Percentiles rank a stretch among this genome's conserved stretches.
Evolutionary conservation across 805 yeast species (phyloP).

Genomic region (Ogataea haglerorum): DNA sequence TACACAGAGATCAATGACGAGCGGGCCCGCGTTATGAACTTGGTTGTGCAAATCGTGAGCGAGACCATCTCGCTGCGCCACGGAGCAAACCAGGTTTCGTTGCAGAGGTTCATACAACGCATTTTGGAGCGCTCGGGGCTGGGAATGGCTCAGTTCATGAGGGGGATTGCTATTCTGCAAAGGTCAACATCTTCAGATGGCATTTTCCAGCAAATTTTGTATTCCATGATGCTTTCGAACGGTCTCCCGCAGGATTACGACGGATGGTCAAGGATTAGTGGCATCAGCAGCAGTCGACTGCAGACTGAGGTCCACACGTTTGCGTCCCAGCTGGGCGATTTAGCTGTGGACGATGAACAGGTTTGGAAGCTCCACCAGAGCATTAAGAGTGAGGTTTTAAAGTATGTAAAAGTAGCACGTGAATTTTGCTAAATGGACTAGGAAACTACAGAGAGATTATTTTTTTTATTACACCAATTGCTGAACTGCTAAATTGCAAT

Average conservation of each 20-base stretch:
- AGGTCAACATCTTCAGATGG: neutral
- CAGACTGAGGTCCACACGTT: slow-evolving; percentile 1
- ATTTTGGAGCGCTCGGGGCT: slow-evolving; percentile 4
- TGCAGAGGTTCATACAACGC: slow-evolving; percentile 3
- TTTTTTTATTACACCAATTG: slow-evolving; percentile 7
- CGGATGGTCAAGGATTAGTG: slow-evolving; percentile 10
- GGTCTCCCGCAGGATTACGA: slow-evolving; percentile 6
- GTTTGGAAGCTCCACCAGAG: slow-evolving; percentile 1
- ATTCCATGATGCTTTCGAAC: slow-evolving; percentile 3
- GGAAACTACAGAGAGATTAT: neutral
- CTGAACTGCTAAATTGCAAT: slow-evolving; percentile 9
- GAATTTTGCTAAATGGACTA: slow-evolving; percentile 4
- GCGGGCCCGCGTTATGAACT: slow-evolving; percentile 2
- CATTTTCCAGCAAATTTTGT: slow-evolving; percentile 3
- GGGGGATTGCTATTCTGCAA: slow-evolving; percentile 4
- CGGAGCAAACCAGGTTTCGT: neutral
- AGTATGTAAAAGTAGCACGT: slow-evolving; percentile 12
- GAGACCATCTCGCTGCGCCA: slow-evolving; percentile 1
- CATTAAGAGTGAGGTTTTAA: slow-evolving; percentile 6
- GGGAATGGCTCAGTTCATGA: slow-evolving; percentile 2
- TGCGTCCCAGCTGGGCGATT: neutral
- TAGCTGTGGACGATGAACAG: slow-evolving; percentile 2
- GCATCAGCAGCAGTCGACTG: slow-evolving; percentile 2
- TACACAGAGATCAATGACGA: slow-evolving; percentile 4
- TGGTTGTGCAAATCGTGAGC: slow-evolving; percentile 4